Evolutionary conservation across 768 basidiomycete species (phyloP).

Genomic region (Kwoniella europaea): DNA sequence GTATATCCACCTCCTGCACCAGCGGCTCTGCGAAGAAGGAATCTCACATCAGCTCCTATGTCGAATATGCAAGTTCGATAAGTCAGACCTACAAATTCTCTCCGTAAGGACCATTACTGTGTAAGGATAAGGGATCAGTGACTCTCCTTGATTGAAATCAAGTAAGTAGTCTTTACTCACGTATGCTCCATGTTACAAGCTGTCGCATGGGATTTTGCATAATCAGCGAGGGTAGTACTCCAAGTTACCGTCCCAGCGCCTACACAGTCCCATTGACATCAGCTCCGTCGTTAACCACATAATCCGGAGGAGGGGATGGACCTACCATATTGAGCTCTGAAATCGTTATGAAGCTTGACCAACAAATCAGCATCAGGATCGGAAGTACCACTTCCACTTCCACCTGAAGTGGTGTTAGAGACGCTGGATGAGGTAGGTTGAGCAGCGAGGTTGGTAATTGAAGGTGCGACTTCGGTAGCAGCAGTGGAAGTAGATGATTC

Average conservation of each 20-base stretch:
- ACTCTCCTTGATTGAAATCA: neutral
- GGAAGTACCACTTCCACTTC: neutral
- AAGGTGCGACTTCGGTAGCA: neutral
- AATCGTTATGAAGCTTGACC: constrained; percentile 44
- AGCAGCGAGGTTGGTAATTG: neutral
- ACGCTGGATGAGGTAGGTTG: neutral
- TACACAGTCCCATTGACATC: neutral
- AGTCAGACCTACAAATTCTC: constrained; percentile 44
- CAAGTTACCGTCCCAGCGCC: constrained; percentile 69
- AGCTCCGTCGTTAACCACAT: neutral
- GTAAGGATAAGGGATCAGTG: neutral
- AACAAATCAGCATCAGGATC: constrained; percentile 21
- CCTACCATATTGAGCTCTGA: constrained; percentile 45
- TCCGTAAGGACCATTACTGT: constrained; percentile 42
- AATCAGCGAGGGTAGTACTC: constrained; percentile 67
- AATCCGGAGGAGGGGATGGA: neutral
- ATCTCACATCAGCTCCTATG: neutral
- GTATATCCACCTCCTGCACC: constrained; percentile 37
- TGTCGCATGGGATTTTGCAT: constrained; percentile 73
- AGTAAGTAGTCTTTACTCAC: constrained; percentile 6
- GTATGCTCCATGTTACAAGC: constrained; percentile 70
- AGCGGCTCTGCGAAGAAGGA: constrained; percentile 21
- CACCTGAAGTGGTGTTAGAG: neutral
- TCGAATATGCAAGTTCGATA: neutral
- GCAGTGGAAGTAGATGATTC: constrained; percentile 5